Base-by-base conservation (phyloP, 2,329 filamentous ascomycete species). In the Orbilia ellipsospora region DNA sequence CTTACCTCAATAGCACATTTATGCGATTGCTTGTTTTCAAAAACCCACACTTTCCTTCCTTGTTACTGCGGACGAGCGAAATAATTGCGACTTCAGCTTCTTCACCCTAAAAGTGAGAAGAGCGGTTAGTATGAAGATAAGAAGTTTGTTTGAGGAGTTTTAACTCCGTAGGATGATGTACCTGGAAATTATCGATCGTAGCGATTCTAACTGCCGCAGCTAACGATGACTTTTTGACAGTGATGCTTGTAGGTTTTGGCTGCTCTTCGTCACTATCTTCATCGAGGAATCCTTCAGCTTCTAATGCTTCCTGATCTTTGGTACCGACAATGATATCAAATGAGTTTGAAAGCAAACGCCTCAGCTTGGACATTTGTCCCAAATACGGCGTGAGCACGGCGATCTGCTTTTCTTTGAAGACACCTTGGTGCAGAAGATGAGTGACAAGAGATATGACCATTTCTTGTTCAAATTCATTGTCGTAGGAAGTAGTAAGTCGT, bases 1-100 rank as follows among this genome's bases (percentile, higher is more conserved):
- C 23, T 28, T 69, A 70, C 72, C 72, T 77, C n/a, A 77, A 16
- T 8, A 77, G 61, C 26, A 59, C 80, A 73, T 79, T 79, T 66
- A 79, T 81, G 61, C 56, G 80, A 61, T 77, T 80, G 60, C 63
- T 79, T 76, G 78, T 78, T 64, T 77, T 77, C 72, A 52, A 75
- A 16, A 67, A 78, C 0, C 91, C 91, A 16, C 86, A 86, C 6
- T 85, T 86, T 8, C 82, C 82, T 4, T 86, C 79, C 0, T 81
- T 76, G 77, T 94, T 94, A 81, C 90, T 92, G 44, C 91, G 86
- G 0, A 92, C 90, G 0, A 94, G 83, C 0, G 89, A 91, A 0
- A 93, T 83, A 2, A 94, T 83, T 0, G 94, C 84, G 7, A 94
- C 83, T 64, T 91, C 90, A 1, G 88, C 89, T 78, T 94, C 90